These are phyloP conservation scores for Cladophialophora yegresii DNA, from an alignment of 2,329 filamentous ascomycete genomes.

Conservation along the genomic window DNA sequence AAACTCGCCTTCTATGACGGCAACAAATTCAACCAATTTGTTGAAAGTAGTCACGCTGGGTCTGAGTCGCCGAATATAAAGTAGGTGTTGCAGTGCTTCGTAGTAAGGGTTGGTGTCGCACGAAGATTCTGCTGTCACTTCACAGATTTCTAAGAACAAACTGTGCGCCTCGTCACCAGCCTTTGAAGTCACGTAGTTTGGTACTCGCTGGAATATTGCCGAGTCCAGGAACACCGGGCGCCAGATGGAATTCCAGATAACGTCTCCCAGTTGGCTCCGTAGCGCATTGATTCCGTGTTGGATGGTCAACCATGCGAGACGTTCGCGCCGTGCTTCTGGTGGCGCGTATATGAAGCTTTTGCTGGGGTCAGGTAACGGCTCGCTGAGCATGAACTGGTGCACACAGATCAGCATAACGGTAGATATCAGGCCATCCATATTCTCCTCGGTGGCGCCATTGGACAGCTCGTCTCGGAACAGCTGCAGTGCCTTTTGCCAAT, in stretches of 20 bases:
- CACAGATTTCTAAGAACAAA: slow-evolving; percentile 23
- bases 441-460: slow-evolving; percentile 36
- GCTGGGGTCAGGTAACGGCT: slow-evolving; percentile 3
- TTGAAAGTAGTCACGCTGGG: slow-evolving; percentile 23
- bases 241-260: slow-evolving; percentile 19
- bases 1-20: slow-evolving; percentile 10
- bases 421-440: slow-evolving; percentile 46
- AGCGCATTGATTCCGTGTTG: slow-evolving; percentile 17
- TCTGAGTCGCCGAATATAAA: slow-evolving; percentile 18
- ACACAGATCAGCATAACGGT: slow-evolving; percentile 44
- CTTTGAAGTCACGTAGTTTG: not conserved
- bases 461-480: slow-evolving; percentile 43
- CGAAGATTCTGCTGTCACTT: slow-evolving; percentile 8
- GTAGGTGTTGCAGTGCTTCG: slow-evolving; percentile 16
- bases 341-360: slow-evolving; percentile 24
- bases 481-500: slow-evolving; percentile 44
- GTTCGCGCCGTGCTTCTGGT: slow-evolving; percentile 5
- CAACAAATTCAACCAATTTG: slow-evolving; percentile 27
- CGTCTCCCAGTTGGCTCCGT: slow-evolving; percentile 10
- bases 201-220: slow-evolving; percentile 1
- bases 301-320: slow-evolving; percentile 20
- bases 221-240: slow-evolving; percentile 22
- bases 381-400: slow-evolving; percentile 39
- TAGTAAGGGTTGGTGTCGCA: slow-evolving; percentile 21
- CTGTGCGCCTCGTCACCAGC: slow-evolving; percentile 12